These are phyloP conservation scores for Linaria vulgaris DNA, from an alignment of 257 asterid species.

Conservation along the genomic window DNA sequence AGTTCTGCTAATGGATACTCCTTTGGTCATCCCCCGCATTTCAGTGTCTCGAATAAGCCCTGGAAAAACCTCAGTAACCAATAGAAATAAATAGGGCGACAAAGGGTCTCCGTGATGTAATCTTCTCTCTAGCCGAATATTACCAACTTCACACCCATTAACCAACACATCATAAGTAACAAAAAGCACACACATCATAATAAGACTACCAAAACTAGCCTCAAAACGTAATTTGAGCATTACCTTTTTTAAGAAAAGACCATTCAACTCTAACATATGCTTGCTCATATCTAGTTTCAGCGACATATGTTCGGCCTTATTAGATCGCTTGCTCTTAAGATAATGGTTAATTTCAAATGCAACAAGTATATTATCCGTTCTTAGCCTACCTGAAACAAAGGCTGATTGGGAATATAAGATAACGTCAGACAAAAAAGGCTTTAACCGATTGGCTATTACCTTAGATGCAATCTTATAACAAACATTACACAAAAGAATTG, in stretches of 20 bases:
- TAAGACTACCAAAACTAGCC: too few relatives aligned
- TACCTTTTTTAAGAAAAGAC: too few relatives aligned
- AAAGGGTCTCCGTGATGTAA: neutral
- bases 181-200: too few relatives aligned
- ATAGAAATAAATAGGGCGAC: too few relatives aligned
- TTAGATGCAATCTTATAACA: neutral
- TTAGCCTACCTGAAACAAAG: neutral
- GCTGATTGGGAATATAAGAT: neutral
- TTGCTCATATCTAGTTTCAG: neutral
- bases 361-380: neutral
- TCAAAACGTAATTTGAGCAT: too few relatives aligned
- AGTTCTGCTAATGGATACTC: neutral
- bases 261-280: neutral
- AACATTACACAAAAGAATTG: neutral
- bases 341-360: neutral
- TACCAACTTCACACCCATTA: neutral
- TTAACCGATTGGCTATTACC: neutral
- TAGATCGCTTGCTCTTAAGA: neutral
- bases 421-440: neutral
- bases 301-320: neutral
- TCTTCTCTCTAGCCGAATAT: too few relatives aligned
- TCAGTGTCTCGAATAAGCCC: too few relatives aligned
- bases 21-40: neutral
- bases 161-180: too few relatives aligned
- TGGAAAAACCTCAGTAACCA: too few relatives aligned